Base-by-base conservation (phyloP, 441 rosid species). In the Arabidopsis hybrid region DNA sequence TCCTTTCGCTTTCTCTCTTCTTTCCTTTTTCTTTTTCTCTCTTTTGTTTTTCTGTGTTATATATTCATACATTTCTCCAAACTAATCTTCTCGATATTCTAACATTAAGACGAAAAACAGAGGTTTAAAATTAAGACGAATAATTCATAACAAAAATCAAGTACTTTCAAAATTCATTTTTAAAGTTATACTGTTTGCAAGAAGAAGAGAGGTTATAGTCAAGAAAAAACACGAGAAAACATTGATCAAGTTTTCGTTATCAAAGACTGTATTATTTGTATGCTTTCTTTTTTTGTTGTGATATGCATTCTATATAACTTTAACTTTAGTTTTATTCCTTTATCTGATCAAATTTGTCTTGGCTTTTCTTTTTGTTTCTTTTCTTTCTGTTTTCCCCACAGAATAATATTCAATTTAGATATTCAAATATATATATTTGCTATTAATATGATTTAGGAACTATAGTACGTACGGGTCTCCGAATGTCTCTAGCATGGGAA, bases 1-100 rank as follows among this genome's bases (percentile, higher is more conserved):
- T 71, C 72, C 66, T 70, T 70, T 68, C 79, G 76, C 82, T 68
- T 59, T 74, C 85, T 21, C 87, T 68, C 85, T 55, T 68, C 43
- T 12, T 81, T 51, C 38, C 45, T 10, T 60, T 55, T 40, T 47
- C 32, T 31, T 14, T 46, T 11, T 65, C 42, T 56, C 31, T 10
- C 59, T 52, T 1, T 29, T 83, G 87, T 60, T 78, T 60, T 36
- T 57, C 0, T 21, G 26, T 21, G 26, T 53, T 51, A 29, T 60
- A 16, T 35, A 21, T 58, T 1, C 1, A 2, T 31, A 16, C 7
- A 42, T 67, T 60, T 52, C 18, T 69, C 32, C 16, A 29, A 12
- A 14, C 29, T 17, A 38, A 52, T 21, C 16, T 38, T 53, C 79
- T 69, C 70, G 70, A 46, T 46, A 45, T 61, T 46, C 45, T 29